phyloP scores from a whole-genome alignment of 2,329 filamentous ascomycete species.

The Annulohypoxylon truncatum region DNA sequence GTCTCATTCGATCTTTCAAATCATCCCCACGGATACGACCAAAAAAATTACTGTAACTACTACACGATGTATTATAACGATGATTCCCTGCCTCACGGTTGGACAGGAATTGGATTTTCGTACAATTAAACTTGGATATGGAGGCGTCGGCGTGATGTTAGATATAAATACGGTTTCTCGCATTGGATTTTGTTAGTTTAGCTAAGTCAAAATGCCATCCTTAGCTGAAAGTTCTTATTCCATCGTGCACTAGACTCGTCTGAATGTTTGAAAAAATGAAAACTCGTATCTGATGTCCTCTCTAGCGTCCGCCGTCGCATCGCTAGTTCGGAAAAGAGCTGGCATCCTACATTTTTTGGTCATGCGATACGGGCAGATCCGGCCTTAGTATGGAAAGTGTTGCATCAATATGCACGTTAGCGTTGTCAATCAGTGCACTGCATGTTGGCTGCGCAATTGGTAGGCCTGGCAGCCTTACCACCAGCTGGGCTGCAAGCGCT shows the following conservation, averaged over 20 bases:
- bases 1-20: neutral
- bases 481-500: too few species aligned
- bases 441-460: too few species aligned
- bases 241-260: neutral
- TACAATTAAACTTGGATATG: neutral
- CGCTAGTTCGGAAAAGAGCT: too few species aligned
- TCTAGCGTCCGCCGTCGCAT: too few species aligned
- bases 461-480: too few species aligned
- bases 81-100: neutral
- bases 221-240: neutral
- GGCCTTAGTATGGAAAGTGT: too few species aligned
- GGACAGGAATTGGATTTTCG: neutral
- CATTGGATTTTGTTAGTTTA: neutral
- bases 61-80: conserved; percentile 9
- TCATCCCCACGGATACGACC: conserved; percentile 2
- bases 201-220: neutral
- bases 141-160: neutral
- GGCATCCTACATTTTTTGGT: too few species aligned
- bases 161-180: neutral
- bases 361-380: too few species aligned
- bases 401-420: too few species aligned
- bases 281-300: too few species aligned
- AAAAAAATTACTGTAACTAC: conserved; percentile 2
- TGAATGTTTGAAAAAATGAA: too few species aligned
- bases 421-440: too few species aligned